Evolutionary conservation across 257 asterid species (phyloP), one percentile per base, ranked within the genome.

Genomic region (Solanum chaucha): DNA sequence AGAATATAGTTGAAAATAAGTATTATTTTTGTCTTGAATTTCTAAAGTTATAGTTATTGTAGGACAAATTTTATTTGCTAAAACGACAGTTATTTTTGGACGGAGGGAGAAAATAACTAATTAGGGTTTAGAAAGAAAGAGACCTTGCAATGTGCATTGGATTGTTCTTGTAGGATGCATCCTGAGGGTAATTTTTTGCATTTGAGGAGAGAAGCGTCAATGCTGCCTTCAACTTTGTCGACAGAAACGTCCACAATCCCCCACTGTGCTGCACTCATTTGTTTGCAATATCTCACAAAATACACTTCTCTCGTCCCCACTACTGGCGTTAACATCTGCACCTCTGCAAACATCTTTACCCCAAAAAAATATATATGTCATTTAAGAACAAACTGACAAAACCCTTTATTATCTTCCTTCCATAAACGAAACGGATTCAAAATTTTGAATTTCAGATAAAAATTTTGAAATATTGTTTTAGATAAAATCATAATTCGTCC

Each of bases 141-240:
- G 8, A 95, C 99, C 99, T 94, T 94, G 92, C 96, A 95, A 88
- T 93, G 98, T 88, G 98, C 98, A 75, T 93, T 92, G 83, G 96
- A 88, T 86, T 89, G 90, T 87, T 97, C 95, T 89, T 95, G 94
- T 13, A 97, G 92, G 89, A 97, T 94, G 93, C 98, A 95, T 19
- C 99, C 99, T 2, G 99, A 97, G 12, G 98, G 96, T 3, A 92
- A 94, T 87, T 95, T 97, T 87, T 94, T 92, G 90, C 95, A 95
- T 88, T 93, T 97, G 61, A 85, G 86, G 40, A 91, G 78, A 85
- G 96, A 93, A n/a, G 90, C 88, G 19, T 94, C 98, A 6, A 91
- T 90, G 82, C 87, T 91, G 38, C 87, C 15, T 48, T 86, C 84
- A 32, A 73, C 73, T 11, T 68, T 90, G 89, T 97, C 98, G 3